Conservation (phyloP, 2,329 filamentous ascomycete genomes). For the Claviceps pazoutovae region DNA sequence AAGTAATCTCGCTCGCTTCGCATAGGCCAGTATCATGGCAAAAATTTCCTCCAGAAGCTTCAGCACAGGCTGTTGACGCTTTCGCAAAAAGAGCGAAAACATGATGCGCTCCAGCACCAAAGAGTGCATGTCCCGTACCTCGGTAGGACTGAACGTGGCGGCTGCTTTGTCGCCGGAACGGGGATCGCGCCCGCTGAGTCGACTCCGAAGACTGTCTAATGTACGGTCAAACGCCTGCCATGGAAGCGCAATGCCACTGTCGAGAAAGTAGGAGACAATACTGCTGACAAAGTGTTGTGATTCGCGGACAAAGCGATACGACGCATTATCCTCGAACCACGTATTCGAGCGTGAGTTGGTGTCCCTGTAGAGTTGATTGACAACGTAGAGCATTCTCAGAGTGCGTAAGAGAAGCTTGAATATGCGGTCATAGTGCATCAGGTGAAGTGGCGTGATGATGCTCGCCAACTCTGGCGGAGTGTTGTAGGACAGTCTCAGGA, state of each 20-base stretch:
- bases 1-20: slow-evolving; percentile 32
- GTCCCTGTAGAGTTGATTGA: slow-evolving; percentile 49
- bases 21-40: slow-evolving; percentile 54
- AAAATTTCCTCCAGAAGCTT: slow-evolving; percentile 68
- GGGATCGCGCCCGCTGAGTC: slow-evolving; percentile 32
- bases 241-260: slow-evolving; percentile 56
- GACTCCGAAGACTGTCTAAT: slow-evolving; percentile 47
- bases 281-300: slow-evolving; percentile 66
- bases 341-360: slow-evolving; percentile 26
- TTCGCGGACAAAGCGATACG: slow-evolving; percentile 55
- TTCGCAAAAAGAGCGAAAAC: slow-evolving; percentile 57
- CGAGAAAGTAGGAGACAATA: slow-evolving; percentile 65
- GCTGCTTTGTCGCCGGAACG: slow-evolving; percentile 17
- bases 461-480: slow-evolving; percentile 56
- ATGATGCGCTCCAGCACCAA: slow-evolving; percentile 62
- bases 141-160: slow-evolving; percentile 40
- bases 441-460: slow-evolving; percentile 55
- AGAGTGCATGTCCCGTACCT: slow-evolving; percentile 57
- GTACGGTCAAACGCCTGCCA: slow-evolving; percentile 60
- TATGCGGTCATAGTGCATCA: slow-evolving; percentile 72
- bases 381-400: slow-evolving; percentile 64
- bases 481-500: slow-evolving; percentile 75
- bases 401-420: slow-evolving; percentile 71
- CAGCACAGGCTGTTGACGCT: slow-evolving; percentile 59
- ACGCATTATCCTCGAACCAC: slow-evolving; percentile 23